Evolutionary conservation across 768 basidiomycete species (phyloP).

Genomic region (Boletus vinaceobasis): DNA sequence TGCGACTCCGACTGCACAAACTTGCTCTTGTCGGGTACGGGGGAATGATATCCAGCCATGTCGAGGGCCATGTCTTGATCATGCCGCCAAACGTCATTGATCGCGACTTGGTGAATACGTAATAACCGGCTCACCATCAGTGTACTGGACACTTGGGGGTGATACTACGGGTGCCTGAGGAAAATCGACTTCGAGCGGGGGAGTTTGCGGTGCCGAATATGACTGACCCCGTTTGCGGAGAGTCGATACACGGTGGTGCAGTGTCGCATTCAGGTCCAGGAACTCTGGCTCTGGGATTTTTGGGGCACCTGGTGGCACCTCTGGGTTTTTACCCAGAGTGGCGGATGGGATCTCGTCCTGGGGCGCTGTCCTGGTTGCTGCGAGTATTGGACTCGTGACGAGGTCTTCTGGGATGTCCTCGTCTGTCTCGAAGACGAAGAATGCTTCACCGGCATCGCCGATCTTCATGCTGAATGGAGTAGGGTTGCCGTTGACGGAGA

Average conservation of each 20-base stretch:
- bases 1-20: conserved; percentile 5
- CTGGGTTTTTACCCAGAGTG: conserved; percentile 16
- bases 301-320: conserved; percentile 4
- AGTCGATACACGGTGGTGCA: conserved; percentile 9
- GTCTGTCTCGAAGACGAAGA: conserved; percentile 97
- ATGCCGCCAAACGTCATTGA: conserved; percentile 6
- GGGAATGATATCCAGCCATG: conserved; percentile 72
- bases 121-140: conserved; percentile 41
- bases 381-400: conserved; percentile 87
- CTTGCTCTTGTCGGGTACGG: conserved; percentile 1
- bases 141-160: conserved; percentile 60
- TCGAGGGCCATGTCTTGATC: conserved; percentile 73
- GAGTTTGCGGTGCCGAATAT: conserved; percentile 28
- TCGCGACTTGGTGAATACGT: background rate
- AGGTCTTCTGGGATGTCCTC: conserved; percentile 91
- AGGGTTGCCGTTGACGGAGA: conserved; percentile 79
- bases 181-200: conserved; percentile 43
- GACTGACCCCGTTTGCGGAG: conserved; percentile 26
- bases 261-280: conserved; percentile 69
- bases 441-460: conserved; percentile 97
- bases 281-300: conserved; percentile 67
- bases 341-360: conserved; percentile 30
- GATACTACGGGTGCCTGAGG: conserved; percentile 40
- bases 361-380: conserved; percentile 44
- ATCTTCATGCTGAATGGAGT: conserved; percentile 98